Percentiles rank a stretch among this genome's conserved stretches.
Evolutionary conservation across 2,329 filamentous ascomycete species (phyloP).

Genomic region (Nothomitra cinnamomea): DNA sequence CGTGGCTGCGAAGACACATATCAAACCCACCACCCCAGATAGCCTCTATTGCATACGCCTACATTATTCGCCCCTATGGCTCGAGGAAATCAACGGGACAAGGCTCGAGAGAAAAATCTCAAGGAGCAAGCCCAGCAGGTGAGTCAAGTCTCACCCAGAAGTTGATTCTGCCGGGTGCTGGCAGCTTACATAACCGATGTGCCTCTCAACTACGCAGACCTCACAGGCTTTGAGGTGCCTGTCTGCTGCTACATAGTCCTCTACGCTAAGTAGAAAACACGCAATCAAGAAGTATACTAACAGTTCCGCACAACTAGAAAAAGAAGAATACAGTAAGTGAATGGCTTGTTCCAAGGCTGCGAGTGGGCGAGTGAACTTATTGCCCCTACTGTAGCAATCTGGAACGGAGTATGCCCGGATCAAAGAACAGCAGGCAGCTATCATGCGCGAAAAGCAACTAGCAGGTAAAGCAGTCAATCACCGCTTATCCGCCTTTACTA

Average conservation of each 20-base stretch:
- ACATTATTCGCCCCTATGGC: constrained; percentile 41
- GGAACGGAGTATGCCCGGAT: constrained; percentile 6
- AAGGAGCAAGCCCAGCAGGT: constrained; percentile 51
- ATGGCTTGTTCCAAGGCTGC: neutral
- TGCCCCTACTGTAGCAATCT: constrained; percentile 3
- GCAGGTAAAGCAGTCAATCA: constrained; percentile 1
- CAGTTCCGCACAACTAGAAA: constrained; percentile 4
- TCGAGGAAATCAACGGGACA: constrained; percentile 90
- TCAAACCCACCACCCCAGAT: too few species aligned
- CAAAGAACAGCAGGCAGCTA: constrained; percentile 7
- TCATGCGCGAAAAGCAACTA: constrained; percentile 7
- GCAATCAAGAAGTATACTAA: neutral
- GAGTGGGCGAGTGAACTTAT: neutral
- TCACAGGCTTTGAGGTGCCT: too few species aligned
- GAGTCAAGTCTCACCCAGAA: constrained; percentile 18
- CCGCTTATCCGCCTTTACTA: neutral
- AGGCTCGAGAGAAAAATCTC: constrained; percentile 72
- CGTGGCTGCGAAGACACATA: too few species aligned
- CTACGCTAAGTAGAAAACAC: too few species aligned
- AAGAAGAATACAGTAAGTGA: constrained; percentile 7
- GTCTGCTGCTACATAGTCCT: too few species aligned
- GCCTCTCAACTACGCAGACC: neutral
- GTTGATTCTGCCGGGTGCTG: neutral
- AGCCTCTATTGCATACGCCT: neutral
- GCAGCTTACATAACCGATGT: neutral